Evolutionary conservation across 1,284 basidiomycete species (phyloP).

Genomic region (Ustilago shanxiensis): DNA sequence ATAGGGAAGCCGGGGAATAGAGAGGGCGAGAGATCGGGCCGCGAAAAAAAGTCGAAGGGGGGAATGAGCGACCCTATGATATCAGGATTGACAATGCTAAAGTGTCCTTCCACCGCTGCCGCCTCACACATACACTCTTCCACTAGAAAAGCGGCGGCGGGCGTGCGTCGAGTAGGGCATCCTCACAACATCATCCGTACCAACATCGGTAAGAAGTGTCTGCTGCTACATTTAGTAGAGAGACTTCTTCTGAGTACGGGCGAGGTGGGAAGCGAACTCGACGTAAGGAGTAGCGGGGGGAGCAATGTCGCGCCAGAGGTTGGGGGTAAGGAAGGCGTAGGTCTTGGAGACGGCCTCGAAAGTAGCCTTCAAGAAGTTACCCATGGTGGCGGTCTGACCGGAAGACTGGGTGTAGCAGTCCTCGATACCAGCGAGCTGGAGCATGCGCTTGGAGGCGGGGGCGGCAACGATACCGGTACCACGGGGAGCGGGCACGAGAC

Average conservation of each 20-base stretch:
- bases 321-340: slow-evolving; percentile 95
- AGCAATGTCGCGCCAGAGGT: slow-evolving; percentile 93
- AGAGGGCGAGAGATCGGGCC: slow-evolving; percentile 48
- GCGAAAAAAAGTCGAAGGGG: slow-evolving; percentile 8
- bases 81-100: neutral
- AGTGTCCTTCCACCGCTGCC: slow-evolving; percentile 7
- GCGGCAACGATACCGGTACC: slow-evolving; percentile 99
- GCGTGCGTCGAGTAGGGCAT: slow-evolving; percentile 5
- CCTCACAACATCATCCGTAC: slow-evolving; percentile 1
- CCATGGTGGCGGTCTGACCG: slow-evolving; percentile 98
- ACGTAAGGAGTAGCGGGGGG: slow-evolving; percentile 75
- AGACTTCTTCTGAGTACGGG: slow-evolving; percentile 66
- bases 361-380: slow-evolving; percentile 99
- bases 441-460: slow-evolving; percentile 93
- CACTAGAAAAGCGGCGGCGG: neutral
- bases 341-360: slow-evolving; percentile 98
- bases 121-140: slow-evolving; percentile 1
- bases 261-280: slow-evolving; percentile 68
- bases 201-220: neutral
- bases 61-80: slow-evolving; percentile 19
- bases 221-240: slow-evolving; percentile 45
- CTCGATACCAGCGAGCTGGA: slow-evolving; percentile 97
- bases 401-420: slow-evolving; percentile 94
- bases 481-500: slow-evolving; percentile 95
- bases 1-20: slow-evolving; percentile 40